Conservation (phyloP, 805 yeast species). For the Starmerella stigmatis region DNA sequence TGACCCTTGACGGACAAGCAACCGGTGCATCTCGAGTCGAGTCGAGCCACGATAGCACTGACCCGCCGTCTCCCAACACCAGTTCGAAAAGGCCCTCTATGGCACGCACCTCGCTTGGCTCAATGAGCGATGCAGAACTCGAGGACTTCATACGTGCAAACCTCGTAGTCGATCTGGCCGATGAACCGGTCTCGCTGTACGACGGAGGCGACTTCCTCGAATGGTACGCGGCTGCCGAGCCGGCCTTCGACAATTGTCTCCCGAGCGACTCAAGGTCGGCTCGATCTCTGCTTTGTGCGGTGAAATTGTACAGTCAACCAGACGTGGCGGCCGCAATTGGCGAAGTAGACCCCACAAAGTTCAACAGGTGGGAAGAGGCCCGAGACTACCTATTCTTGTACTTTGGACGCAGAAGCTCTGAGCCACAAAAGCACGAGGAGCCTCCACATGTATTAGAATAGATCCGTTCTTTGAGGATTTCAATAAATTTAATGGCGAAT, state of each 20-base stretch:
- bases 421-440: too few species aligned
- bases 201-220: constrained; percentile 5
- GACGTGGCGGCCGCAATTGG: constrained; percentile 1
- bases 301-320: constrained; percentile 10
- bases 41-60: too few species aligned
- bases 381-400: neutral
- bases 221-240: constrained; percentile 4
- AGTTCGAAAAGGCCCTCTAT: too few species aligned
- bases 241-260: neutral
- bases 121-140: neutral
- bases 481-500: too few species aligned
- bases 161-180: neutral
- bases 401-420: neutral
- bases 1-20: too few species aligned
- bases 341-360: neutral
- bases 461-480: too few species aligned
- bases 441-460: too few species aligned
- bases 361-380: neutral
- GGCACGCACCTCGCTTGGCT: too few species aligned
- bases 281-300: neutral
- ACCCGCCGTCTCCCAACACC: too few species aligned
- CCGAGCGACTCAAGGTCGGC: neutral
- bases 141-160: neutral
- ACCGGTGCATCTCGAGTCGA: too few species aligned
- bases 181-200: neutral